These are phyloP conservation scores for Fusarium sp. DNA, from an alignment of 2,329 filamentous ascomycete genomes.

Conservation along the genomic window DNA sequence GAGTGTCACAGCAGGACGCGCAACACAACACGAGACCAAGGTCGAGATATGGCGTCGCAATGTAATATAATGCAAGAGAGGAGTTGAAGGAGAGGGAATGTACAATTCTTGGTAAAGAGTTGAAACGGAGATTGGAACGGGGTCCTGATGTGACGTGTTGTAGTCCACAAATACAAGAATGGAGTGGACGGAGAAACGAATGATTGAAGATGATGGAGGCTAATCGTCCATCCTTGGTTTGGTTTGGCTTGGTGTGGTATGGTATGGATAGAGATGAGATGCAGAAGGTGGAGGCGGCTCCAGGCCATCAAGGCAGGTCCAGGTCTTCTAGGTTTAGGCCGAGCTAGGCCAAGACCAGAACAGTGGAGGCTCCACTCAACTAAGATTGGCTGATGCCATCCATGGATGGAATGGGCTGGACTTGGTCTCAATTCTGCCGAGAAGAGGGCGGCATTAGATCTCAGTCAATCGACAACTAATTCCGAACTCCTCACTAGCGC, in stretches of 20 bases:
- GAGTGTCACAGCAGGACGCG: slow-evolving; percentile 34
- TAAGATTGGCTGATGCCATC: slow-evolving; percentile 10
- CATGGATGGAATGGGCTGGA: slow-evolving; percentile 24
- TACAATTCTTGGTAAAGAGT: not conserved
- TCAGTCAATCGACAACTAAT: not conserved
- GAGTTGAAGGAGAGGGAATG: not conserved
- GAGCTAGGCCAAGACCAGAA: slow-evolving; percentile 6
- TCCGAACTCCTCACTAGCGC: slow-evolving; percentile 10
- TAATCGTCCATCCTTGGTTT: slow-evolving; percentile 8
- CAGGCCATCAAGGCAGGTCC: slow-evolving; percentile 12
- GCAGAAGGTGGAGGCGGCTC: slow-evolving; percentile 32
- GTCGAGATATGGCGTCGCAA: slow-evolving; percentile 15
- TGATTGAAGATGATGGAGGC: slow-evolving; percentile 26
- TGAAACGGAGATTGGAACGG: not conserved
- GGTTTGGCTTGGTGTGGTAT: not conserved
- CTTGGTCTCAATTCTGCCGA: slow-evolving; percentile 15
- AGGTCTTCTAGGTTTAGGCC: not conserved
- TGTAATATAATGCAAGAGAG: not conserved
- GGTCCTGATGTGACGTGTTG: not conserved
- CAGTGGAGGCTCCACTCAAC: slow-evolving; percentile 14
- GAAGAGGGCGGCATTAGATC: slow-evolving; percentile 9
- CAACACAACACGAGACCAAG: slow-evolving; percentile 17
- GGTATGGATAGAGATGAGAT: slow-evolving; percentile 13
- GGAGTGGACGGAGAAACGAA: slow-evolving; percentile 6
- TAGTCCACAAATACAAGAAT: slow-evolving; percentile 18